Base-by-base conservation (phyloP, 176 grass and related monocot genomes). In the Ananas comosus region DNA sequence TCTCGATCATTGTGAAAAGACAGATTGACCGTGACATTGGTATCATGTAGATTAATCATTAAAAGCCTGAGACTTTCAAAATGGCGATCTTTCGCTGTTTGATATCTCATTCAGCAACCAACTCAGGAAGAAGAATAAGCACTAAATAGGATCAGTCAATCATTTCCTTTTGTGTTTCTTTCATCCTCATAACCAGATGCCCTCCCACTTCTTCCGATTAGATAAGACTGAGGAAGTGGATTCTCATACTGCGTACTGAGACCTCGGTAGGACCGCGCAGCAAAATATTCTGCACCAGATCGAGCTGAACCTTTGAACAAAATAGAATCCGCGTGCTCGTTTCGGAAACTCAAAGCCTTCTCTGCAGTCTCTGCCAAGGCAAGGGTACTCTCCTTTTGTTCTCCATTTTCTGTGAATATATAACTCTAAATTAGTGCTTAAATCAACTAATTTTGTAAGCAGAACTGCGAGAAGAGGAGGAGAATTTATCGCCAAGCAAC, bases 301-400 rank as follows among this genome's bases (percentile, higher is more conserved):
- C 72, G 83, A 4, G 93, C 93, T 22, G 64, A 70, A 64, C 94
- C 86, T 81, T 92, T 81, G 68, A 91, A 92, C 54, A 97, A 74
- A 74, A 97, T 29, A 13, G 86, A 61, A 18, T 87, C 75, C 1
- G 67, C 76, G 18, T 87, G 68, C 49, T 74, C 65, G 67, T 74
- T 85, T 82, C 70, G 67, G 18, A 88, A 69, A 74, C 25, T 85
- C 48, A 92, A 66, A 9, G 82, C 27, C 74, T 90, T 92, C 52
- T 90, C 84, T 28, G 84, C 88, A 50, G 79, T 50, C 68, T 90
- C 72, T 47, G 79, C 82, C 69, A 97, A 74, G 23, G 77, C 80
- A 47, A 90, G 76, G 22, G 82, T 77, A 8, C 24, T 76, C 67
- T 81, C 86, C 51, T 81, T 66, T 5, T 73, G 69, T 53, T 85